These are phyloP conservation scores for Artemisia annua DNA, from an alignment of 129 eudicot species.

Conservation along the genomic window DNA sequence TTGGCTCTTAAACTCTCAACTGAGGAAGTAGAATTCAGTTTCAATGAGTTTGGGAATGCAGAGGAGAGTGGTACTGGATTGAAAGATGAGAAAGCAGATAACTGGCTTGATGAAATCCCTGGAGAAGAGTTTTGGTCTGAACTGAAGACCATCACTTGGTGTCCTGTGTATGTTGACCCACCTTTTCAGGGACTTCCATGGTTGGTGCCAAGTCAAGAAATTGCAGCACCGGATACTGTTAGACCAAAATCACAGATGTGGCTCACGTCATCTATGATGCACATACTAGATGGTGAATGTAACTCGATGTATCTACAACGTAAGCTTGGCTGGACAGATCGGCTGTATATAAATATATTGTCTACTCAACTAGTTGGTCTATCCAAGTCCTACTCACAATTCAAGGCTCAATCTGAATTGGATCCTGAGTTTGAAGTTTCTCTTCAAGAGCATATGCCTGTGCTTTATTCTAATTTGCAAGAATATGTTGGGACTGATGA, in stretches of 20 bases:
- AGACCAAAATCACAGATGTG: conserved; percentile 89
- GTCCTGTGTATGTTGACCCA: conserved; percentile 84
- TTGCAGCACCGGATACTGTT: conserved; percentile 72
- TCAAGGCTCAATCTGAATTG: conserved; percentile 42
- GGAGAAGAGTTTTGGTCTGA: conserved; percentile 82
- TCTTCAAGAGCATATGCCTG: conserved; percentile 62
- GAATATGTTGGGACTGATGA: conserved; percentile 59
- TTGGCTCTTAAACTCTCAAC: conserved; percentile 51
- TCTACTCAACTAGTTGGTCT: conserved; percentile 66
- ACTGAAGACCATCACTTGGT: conserved; percentile 72
- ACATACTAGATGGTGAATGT: conserved; percentile 80
- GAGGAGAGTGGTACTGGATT: conserved; percentile 14
- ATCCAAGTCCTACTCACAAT: conserved; percentile 53
- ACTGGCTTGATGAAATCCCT: conserved; percentile 51
- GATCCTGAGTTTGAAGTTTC: conserved; percentile 51
- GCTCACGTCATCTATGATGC: conserved; percentile 78
- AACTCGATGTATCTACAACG: conserved; percentile 47
- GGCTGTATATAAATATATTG: conserved; percentile 45
- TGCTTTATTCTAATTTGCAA: conserved; percentile 70
- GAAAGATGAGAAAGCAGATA: conserved; percentile 36
- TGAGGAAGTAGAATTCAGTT: conserved; percentile 43
- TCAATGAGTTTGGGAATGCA: conserved; percentile 20
- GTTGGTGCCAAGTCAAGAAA: conserved; percentile 51
- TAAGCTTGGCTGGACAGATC: conserved; percentile 92
- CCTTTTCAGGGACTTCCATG: conserved; percentile 85